These are phyloP conservation scores for Warburgia ugandensis DNA, from an alignment of 164 flowering plant genomes.

Conservation along the genomic window DNA sequence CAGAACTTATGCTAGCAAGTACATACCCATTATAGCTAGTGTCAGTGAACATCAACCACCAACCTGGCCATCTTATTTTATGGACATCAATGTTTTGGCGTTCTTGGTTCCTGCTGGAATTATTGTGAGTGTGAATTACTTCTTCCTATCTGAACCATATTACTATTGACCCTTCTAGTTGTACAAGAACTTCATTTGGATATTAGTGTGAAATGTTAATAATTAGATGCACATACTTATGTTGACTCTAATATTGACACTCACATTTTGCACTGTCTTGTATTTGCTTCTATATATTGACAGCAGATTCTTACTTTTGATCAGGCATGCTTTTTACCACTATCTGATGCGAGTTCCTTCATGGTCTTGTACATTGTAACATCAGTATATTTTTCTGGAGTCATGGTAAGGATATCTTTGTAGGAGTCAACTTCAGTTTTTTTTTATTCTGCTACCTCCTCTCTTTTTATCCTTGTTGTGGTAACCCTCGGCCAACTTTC, in stretches of 20 bases:
- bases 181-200: too few relatives aligned
- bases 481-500: constrained; percentile 7
- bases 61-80: constrained; percentile 99
- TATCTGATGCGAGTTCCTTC: constrained; percentile 98
- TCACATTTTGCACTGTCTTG: too few relatives aligned
- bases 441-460: not conserved
- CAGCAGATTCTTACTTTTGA: constrained; percentile 1
- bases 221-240: too few relatives aligned
- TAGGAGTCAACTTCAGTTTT: not conserved
- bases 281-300: not conserved
- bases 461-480: not conserved
- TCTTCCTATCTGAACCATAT: too few relatives aligned
- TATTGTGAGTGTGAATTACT: constrained; percentile 68
- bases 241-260: too few relatives aligned
- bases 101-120: constrained; percentile 99
- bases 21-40: constrained; percentile 98
- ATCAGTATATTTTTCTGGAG: constrained; percentile 98
- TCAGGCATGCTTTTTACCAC: constrained; percentile 88
- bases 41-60: constrained; percentile 99
- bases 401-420: constrained; percentile 61
- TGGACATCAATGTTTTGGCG: constrained; percentile 97
- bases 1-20: constrained; percentile 99
- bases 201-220: too few relatives aligned
- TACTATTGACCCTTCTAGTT: too few relatives aligned
- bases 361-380: constrained; percentile 82